A percentile compares a stretch with the other conserved stretches of the same genome.
phyloP scores from a whole-genome alignment of 2,329 filamentous ascomycete genomes.

The Remersonia thermophila region DNA sequence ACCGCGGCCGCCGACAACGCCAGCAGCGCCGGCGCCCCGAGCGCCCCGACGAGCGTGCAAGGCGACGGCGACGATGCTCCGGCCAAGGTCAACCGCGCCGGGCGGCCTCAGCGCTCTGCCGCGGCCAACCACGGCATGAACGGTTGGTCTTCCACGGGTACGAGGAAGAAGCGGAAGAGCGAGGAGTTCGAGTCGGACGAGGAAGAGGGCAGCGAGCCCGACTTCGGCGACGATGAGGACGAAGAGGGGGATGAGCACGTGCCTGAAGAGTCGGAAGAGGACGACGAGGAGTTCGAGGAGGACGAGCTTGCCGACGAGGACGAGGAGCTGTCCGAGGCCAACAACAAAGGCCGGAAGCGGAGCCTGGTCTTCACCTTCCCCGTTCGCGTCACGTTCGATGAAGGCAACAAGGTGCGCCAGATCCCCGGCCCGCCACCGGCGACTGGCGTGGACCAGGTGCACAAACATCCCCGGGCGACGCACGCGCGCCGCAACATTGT shows the following conservation, averaged over 20 bases:
- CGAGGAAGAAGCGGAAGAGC: slow-evolving; percentile 26
- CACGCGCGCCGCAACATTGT: slow-evolving; percentile 14
- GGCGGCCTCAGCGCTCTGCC: slow-evolving; percentile 39
- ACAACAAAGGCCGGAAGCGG: slow-evolving; percentile 2
- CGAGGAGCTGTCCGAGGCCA: slow-evolving; percentile 36
- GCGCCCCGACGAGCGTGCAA: slow-evolving; percentile 33
- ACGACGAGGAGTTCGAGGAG: slow-evolving; percentile 39
- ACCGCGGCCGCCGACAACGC: slow-evolving; percentile 47
- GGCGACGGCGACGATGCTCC: slow-evolving; percentile 28
- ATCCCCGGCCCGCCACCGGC: slow-evolving; percentile 16
- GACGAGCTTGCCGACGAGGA: slow-evolving; percentile 42
- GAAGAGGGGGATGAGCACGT: slow-evolving; percentile 56
- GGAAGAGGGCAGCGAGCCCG: slow-evolving; percentile 57
- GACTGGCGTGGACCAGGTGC: slow-evolving; percentile 3
- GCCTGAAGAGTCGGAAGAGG: slow-evolving; percentile 44
- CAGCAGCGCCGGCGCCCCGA: slow-evolving; percentile 35
- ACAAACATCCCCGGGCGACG: slow-evolving; percentile 12
- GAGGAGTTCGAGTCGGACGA: slow-evolving; percentile 48
- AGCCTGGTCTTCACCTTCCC: slow-evolving; percentile 67
- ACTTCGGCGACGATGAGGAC: slow-evolving; percentile 65
- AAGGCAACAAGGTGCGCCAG: slow-evolving; percentile 23
- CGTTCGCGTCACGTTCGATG: slow-evolving; percentile 31
- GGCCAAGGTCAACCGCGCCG: slow-evolving; percentile 30
- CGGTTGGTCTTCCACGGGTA: slow-evolving; percentile 27
- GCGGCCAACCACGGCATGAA: slow-evolving; percentile 38